phyloP scores from a whole-genome alignment of 805 yeast species.

The Metschnikowia reukaufii region DNA sequence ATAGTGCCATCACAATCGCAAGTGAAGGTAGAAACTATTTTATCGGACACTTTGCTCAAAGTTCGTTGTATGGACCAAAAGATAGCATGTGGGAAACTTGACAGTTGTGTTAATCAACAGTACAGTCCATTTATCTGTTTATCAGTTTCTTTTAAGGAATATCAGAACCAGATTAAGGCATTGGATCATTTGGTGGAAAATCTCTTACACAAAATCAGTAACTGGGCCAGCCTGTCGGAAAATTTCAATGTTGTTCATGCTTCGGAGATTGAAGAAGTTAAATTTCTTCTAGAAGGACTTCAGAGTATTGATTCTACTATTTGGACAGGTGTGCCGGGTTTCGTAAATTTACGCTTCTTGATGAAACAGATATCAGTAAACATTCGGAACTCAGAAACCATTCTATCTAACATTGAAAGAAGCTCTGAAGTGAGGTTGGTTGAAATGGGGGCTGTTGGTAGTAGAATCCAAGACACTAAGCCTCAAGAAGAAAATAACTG shows the following conservation, averaged over 20 bases:
- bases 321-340: neutral
- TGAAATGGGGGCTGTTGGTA: no score
- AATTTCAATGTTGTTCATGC: neutral
- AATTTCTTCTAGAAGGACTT: neutral
- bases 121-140: neutral
- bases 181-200: neutral
- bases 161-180: neutral
- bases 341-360: neutral
- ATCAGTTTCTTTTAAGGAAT: neutral
- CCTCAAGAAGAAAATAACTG: no score
- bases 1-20: no score
- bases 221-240: neutral
- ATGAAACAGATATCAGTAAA: neutral
- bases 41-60: no score
- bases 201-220: neutral
- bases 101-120: no score
- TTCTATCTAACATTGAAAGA: no score
- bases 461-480: no score
- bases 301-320: neutral
- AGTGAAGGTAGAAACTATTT: no score
- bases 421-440: no score
- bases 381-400: neutral
- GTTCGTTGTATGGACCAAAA: neutral
- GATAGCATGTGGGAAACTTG: neutral
- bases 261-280: neutral